Evolutionary conservation across 139 green algal species (phyloP).

Genomic region (Micractinium conductrix): DNA sequence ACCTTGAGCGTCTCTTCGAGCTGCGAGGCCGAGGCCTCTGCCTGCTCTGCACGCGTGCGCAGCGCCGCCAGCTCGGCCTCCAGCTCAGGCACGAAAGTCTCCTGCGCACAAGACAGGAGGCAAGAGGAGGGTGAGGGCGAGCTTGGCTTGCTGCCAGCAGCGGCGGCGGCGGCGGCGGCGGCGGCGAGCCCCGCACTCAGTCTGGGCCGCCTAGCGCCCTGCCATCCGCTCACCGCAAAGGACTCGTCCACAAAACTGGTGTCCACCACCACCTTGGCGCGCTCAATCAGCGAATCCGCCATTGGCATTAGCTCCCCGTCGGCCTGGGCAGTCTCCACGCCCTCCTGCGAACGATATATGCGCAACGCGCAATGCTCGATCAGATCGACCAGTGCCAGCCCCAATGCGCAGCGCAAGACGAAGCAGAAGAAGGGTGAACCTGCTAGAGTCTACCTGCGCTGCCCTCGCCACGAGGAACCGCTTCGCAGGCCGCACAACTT

Average conservation of each 20-base stretch:
- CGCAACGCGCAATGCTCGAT: neutral
- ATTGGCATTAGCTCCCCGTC: conserved; percentile 29
- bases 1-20: conserved; percentile 39
- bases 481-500: neutral
- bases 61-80: conserved; percentile 44
- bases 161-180: neutral
- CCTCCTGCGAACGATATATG: no score
- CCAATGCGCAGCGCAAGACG: no score
- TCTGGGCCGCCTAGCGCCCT: neutral
- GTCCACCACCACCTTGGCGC: conserved; percentile 37
- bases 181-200: neutral
- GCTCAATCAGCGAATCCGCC: conserved; percentile 44
- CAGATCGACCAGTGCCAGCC: neutral
- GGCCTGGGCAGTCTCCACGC: conserved; percentile 19
- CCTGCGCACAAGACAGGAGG: neutral
- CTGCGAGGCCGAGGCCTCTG: conserved; percentile 11
- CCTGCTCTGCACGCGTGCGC: conserved; percentile 19
- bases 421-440: neutral
- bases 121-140: neutral
- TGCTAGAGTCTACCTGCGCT: conserved; percentile 24
- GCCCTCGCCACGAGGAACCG: neutral
- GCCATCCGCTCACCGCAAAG: conserved; percentile 12
- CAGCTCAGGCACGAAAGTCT: conserved; percentile 43
- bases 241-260: conserved; percentile 34
- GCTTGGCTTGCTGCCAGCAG: neutral